Base-by-base conservation (phyloP, 371 early-diverging fungal genomes). In the Haplosporangium sp. region DNA sequence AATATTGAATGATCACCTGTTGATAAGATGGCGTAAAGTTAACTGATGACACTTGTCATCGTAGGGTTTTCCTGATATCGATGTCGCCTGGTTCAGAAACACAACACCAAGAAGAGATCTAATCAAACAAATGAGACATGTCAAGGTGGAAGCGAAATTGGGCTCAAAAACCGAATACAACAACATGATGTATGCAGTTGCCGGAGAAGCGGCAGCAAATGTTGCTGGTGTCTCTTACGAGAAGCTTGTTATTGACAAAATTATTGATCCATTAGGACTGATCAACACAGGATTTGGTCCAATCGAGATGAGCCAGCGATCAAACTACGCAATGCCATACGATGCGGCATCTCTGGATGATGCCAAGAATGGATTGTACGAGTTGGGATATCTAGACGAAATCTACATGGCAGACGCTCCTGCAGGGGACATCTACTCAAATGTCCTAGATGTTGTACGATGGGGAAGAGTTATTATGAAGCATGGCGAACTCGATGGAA, bases 371-470 rank as follows among this genome's bases (percentile, higher is more conserved):
- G 72, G 72, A 1, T 35, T 45, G 17, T 56, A 63, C 15, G 17
- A 45, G 11, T n/a, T 40, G 4, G 70, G 63, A 10, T 50, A 64
- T 4, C n/a, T 72, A 17, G 73, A 72, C 40, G 48, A 44, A 7
- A 20, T 7, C 17, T 57, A 48, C 19, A 19, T 56, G 59, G 48
- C 50, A 4, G 67, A 67, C 42, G 61, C 67, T 2, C 63, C 73
- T n/a, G 73, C 73, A n/a, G 73, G 73, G 4, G 73, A 72, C 19
- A 58, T 67, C 0, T 67, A 57, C 58, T 67, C 67, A 4, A 67
- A 63, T 19, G 73, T 67, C 1, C 9, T 67, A 2, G 73, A 72
- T 19, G 39, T 72, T 15, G 57, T 42, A 10, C 44, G 50, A 0
- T 72, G 58, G 62, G 73, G 63, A 0, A 8, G 53, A 7, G 58